Evolutionary conservation across 352 stramenopile species (phyloP), one percentile per base, ranked within the genome.

Genomic region (Globisporangium recalcitrans): DNA sequence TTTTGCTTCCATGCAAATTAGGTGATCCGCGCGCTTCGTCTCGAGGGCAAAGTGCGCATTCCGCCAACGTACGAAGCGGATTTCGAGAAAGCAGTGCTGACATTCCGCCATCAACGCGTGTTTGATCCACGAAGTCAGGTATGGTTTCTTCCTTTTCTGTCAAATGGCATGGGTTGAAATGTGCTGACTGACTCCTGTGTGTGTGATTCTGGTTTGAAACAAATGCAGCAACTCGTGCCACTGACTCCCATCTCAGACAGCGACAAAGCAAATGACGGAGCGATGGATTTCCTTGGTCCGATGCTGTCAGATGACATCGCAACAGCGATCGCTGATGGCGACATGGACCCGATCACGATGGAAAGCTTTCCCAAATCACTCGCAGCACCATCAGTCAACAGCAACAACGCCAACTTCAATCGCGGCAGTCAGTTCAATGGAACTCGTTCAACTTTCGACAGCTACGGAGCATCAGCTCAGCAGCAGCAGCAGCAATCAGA

Each of bases 311-410:
- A 78, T 29, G 72, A 77, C 22, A 34, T 78, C 26, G 83, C 85
- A 4, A 65, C 62, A 27, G 71, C 61, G 24, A 87, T 94, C 53
- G 83, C 85, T 16, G 63, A 87, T 48, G 85, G 85, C 49, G 71
- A 89, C 52, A 79, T 92, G 69, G 85, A 94, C 44, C 85, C 85
- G 4, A 91, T 92, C 52, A 80, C 75, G 6, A 75, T 75, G 60
- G 66, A 57, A 13, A 60, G 21, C 13, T 93, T 93, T 61, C 62
- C 70, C 22, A 19, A 31, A 19, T 16, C 52, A 61, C 34, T 27
- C 24, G 31, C 26, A 34, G 4, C 29, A 11, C 19, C 27, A 22
- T 5, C 26, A n/a, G n/a, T 1, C 9, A 54, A 13, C 42, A 49
- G 7, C 42, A 49, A 49, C 49, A 40, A 26, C 27, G 22, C n/a